Percentiles rank a stretch among this genome's conserved stretches.
Evolutionary conservation across 2,329 filamentous ascomycete genomes (phyloP).

Genomic region (Diaporthe sp.): DNA sequence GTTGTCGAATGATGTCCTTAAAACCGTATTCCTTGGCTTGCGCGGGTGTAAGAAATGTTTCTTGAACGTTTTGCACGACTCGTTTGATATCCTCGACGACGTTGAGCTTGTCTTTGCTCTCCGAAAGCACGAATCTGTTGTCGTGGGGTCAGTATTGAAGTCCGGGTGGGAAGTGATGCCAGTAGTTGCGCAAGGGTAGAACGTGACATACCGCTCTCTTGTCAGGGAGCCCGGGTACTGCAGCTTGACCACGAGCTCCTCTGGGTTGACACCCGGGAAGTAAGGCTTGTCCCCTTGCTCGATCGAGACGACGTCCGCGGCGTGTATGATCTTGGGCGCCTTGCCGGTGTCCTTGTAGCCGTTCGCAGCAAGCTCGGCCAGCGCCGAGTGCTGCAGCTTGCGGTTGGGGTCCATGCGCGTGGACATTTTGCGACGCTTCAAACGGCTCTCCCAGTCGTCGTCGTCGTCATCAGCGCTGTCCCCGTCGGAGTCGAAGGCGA

Average conservation of each 20-base stretch:
- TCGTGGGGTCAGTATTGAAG: constrained; percentile 33
- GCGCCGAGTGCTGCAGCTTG: constrained; percentile 56
- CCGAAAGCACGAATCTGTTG: constrained; percentile 78
- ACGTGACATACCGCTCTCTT: constrained; percentile 46
- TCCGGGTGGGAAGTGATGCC: neutral
- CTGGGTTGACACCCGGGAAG: constrained; percentile 58
- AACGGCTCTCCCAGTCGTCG: constrained; percentile 60
- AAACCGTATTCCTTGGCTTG: constrained; percentile 71
- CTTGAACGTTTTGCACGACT: constrained; percentile 76
- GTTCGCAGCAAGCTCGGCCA: constrained; percentile 39
- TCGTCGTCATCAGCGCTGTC: constrained; percentile 65
- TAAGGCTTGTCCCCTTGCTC: constrained; percentile 64
- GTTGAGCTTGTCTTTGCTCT: constrained; percentile 83
- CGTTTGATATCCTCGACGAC: constrained; percentile 80
- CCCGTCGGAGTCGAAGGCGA: constrained; percentile 64
- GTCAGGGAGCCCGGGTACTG: constrained; percentile 80
- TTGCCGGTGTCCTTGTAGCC: constrained; percentile 51
- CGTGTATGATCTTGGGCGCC: constrained; percentile 67
- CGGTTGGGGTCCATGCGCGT: constrained; percentile 59
- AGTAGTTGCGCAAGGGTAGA: neutral
- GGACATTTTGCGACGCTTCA: constrained; percentile 61
- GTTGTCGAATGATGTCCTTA: constrained; percentile 79
- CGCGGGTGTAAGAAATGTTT: constrained; percentile 81
- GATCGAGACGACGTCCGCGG: constrained; percentile 66
- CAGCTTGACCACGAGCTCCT: constrained; percentile 74